Conservation (phyloP, 2,329 filamentous ascomycete genomes). For the Apiospora sp. region DNA sequence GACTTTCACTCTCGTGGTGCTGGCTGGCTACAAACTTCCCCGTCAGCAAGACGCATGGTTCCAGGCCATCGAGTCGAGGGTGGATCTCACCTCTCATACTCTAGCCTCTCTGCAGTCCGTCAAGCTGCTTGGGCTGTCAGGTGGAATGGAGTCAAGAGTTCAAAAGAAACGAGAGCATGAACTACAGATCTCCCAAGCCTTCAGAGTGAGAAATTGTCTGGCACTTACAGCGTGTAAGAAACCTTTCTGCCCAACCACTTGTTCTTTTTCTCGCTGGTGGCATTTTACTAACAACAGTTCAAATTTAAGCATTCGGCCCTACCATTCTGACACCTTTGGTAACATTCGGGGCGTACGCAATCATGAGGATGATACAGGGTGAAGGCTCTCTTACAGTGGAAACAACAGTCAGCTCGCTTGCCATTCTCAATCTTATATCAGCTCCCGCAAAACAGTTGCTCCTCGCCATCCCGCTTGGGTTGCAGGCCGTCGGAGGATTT, state of each 20-base stretch:
- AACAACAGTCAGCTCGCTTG: conserved; percentile 20
- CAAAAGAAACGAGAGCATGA: conserved; percentile 18
- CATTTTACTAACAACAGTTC: background rate
- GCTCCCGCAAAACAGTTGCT: conserved; percentile 20
- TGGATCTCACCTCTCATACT: conserved; percentile 23
- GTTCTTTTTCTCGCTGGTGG: no score
- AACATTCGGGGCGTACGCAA: conserved; percentile 22
- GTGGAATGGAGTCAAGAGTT: conserved; percentile 21
- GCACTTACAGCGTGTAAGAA: conserved; percentile 17
- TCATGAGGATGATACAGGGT: conserved; percentile 24
- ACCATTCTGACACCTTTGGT: conserved; percentile 4
- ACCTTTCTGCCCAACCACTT: background rate
- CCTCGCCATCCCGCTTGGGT: conserved; percentile 8
- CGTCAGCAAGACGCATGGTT: conserved; percentile 25
- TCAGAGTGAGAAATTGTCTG: conserved; percentile 20
- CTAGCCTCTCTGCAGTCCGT: conserved; percentile 27
- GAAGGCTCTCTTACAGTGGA: conserved; percentile 13
- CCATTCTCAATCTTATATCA: conserved; percentile 25
- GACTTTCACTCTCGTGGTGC: conserved; percentile 23
- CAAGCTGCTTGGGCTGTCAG: conserved; percentile 25
- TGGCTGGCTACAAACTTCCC: conserved; percentile 16
- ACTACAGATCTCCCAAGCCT: conserved; percentile 22
- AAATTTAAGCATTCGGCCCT: conserved; percentile 13
- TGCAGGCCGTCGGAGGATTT: conserved; percentile 22
- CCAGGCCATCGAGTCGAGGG: conserved; percentile 23